Base-by-base conservation (phyloP, 352 stramenopile species). In the Pythium biforme region DNA sequence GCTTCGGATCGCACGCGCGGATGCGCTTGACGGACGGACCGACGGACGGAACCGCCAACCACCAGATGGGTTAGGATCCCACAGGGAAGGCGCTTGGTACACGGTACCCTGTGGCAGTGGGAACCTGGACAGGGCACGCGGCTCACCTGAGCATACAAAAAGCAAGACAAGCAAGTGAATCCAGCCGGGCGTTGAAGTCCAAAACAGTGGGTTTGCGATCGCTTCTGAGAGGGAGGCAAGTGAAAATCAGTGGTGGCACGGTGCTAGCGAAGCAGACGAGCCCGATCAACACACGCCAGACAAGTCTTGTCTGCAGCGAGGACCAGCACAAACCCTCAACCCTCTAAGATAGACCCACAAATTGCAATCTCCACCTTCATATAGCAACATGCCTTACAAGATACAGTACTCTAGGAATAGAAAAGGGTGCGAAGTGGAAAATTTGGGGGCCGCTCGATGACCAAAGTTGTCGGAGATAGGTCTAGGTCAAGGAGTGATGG, bases 171-270 rank as follows among this genome's bases (percentile, higher is more conserved):
- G 23, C 40, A 23, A 40, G 40, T 55, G 33, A 47, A 55, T 33
- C 45, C 23, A 43, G 14, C 25, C 26, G 19, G 4, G 31, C 56
- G 47, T 63, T 63, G 56, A 63, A 63, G 56, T 63, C 56, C 33
- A n/a, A 50, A 56, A 63, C 53, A 65, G 52, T 59, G 39, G 54
- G 54, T 8, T 26, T 22, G 12, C 29, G 45, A 67, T 57, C 60
- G 45, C n/a, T 62, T 67, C 55, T 61, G 60, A 55, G 25, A 57
- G 60, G 60, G 60, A 34, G 52, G 19, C 51, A 67, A 67, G 51
- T 67, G 60, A 59, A 65, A 59, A 63, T 63, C 56, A 65, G 58
- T 65, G 56, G 56, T 56, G 45, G 46, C 37, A 43, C 33, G 56
- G 46, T 33, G 43, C 17, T 26, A 20, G 19, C 31, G 5, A 19